These are phyloP conservation scores for Gypsophila paniculata DNA, from an alignment of 179 eudicot species.

Conservation along the genomic window DNA sequence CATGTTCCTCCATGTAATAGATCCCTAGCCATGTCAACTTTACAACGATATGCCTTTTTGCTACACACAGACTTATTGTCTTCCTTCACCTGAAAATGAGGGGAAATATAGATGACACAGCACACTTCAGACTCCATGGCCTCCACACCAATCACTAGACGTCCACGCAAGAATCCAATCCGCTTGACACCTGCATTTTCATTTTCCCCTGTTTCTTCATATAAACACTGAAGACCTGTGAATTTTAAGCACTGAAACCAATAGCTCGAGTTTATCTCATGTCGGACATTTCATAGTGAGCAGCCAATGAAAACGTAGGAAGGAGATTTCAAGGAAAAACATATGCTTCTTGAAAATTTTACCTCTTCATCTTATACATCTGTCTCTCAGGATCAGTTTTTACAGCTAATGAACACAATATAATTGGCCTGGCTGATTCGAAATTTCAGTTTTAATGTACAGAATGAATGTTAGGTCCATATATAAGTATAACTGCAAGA, in stretches of 20 bases:
- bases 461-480: constrained; percentile 8
- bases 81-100: constrained; percentile 10
- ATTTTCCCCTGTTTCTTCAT: not conserved
- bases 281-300: not conserved
- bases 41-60: not conserved
- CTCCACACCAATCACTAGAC: not conserved
- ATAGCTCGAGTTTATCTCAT: not conserved
- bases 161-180: not conserved
- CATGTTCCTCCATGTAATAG: not conserved
- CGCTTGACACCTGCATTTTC: not conserved
- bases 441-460: constrained; percentile 9
- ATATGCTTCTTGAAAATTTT: not conserved
- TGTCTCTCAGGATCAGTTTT: constrained; percentile 9
- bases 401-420: constrained; percentile 1
- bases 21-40: constrained; percentile 2
- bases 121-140: not conserved
- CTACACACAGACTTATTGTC: not conserved
- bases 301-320: not conserved
- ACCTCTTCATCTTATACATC: constrained; percentile 7
- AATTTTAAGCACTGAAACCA: not conserved
- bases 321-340: not conserved
- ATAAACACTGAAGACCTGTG: constrained; percentile 9
- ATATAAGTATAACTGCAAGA: constrained; percentile 6
- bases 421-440: constrained; percentile 11
- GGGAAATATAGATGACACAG: not conserved